Evolutionary conservation across 2,329 filamentous ascomycete species (phyloP), one percentile per base, ranked within the genome.

Genomic region (Incumbomyces delicatus): DNA sequence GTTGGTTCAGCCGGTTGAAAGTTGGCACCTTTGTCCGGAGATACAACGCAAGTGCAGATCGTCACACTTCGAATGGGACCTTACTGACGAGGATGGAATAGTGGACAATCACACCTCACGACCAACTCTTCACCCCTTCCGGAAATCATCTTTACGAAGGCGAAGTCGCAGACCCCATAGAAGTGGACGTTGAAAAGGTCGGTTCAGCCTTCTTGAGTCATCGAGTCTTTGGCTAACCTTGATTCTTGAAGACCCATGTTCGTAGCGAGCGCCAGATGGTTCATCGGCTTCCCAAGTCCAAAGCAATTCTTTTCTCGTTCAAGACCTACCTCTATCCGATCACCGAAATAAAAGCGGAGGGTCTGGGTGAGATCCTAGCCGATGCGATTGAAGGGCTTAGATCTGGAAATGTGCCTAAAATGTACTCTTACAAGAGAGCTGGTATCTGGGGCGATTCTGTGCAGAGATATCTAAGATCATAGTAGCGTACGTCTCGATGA

Each of bases 281-380:
- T 8, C 42, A 35, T 27, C 42, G 42, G 1, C 22, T 45, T 12
- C 42, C 42, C n/a, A 16, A 29, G 12, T 37, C 42, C 17, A 38
- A 38, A 27, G 33, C 32, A 16, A 45, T 45, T 34, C 22, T 33
- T n/a, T 38, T 45, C 8, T 16, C 35, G 4, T 37, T 35, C 16
- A 45, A 45, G 22, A 45, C 42, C n/a, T 45, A 45, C 29, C 42
- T 45, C 6, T 38, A 45, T 17, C 33, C 35, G 10, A 37, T 37
- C 35, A 10, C 8, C 8, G 35, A 37, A 17, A 16, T 37, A 10
- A 37, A 37, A 16, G 35, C 11, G 35, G 35, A 37, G 17, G 35
- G 35, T 17, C 16, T 37, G 8, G 35, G 35, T 37, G 35, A 10
- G 14, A 8, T 10, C 8, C 35, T 37, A 37, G 35, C 35, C 10